Conservation (phyloP, 768 basidiomycete species). For the Tylopilus vinaceipallidus region DNA sequence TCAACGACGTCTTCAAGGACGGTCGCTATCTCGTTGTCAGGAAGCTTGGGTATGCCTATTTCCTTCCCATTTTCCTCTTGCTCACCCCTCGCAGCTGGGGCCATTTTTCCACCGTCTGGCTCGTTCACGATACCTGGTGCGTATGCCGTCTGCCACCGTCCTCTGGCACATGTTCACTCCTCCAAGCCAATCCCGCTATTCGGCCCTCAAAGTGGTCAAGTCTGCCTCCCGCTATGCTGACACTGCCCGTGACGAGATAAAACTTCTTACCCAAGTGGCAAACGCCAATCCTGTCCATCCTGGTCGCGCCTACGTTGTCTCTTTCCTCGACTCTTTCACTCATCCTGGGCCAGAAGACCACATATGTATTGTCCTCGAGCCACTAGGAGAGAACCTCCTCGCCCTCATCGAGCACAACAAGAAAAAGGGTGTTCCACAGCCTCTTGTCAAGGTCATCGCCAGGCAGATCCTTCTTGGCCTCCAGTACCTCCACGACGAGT, state of each 20-base stretch:
- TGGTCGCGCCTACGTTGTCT: conserved; percentile 79
- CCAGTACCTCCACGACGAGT: conserved; percentile 91
- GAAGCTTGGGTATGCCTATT: conserved; percentile 73
- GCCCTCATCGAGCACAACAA: conserved; percentile 75
- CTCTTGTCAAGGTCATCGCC: conserved; percentile 81
- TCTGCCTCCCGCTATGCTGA: conserved; percentile 94
- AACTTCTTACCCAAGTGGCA: conserved; percentile 76
- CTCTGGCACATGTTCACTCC: conserved; percentile 16
- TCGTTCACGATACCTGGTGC: conserved; percentile 74
- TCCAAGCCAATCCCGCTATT: conserved; percentile 66
- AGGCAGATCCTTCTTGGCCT: conserved; percentile 86
- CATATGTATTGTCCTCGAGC: conserved; percentile 90
- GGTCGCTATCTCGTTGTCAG: conserved; percentile 83
- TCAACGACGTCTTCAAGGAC: conserved; percentile 80
- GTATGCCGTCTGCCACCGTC: conserved; percentile 30
- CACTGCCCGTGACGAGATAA: conserved; percentile 95
- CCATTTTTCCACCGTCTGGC: conserved; percentile 94
- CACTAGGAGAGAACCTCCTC: conserved; percentile 76
- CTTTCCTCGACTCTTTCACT: conserved; percentile 87
- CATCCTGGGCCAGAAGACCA: conserved; percentile 76
- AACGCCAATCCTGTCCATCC: conserved; percentile 71
- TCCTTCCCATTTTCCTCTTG: not conserved
- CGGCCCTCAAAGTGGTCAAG: conserved; percentile 93
- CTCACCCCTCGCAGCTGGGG: conserved; percentile 65
- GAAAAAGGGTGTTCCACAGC: conserved; percentile 78